phyloP scores from a whole-genome alignment of 331 rosid species.

The Pyrus hybrid region DNA sequence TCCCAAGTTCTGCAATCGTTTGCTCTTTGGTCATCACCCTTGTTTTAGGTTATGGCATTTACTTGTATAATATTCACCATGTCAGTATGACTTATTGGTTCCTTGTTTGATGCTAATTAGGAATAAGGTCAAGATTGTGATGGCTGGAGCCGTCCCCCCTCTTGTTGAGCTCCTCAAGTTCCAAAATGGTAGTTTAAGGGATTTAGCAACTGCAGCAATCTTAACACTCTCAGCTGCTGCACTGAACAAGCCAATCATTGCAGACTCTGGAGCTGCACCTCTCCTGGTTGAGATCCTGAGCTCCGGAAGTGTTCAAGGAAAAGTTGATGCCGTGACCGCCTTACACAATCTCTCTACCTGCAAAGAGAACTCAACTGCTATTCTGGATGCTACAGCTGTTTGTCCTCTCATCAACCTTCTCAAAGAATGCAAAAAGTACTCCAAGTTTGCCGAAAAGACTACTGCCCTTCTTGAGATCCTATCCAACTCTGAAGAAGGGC shows the following conservation, averaged over 20 bases:
- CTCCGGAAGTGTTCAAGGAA: constrained; percentile 80
- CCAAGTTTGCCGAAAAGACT: constrained; percentile 85
- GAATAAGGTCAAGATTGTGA: constrained; percentile 77
- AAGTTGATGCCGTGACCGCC: constrained; percentile 83
- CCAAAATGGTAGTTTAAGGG: constrained; percentile 52
- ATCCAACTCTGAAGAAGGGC: constrained; percentile 65
- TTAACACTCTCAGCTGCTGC: constrained; percentile 76
- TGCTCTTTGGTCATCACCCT: background rate
- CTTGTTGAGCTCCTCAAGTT: constrained; percentile 71
- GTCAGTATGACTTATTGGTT: constrained; percentile 3
- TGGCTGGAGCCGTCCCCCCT: constrained; percentile 74
- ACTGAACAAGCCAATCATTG: constrained; percentile 61
- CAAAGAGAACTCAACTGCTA: constrained; percentile 40
- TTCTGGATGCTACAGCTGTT: constrained; percentile 69
- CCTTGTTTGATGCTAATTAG: constrained; percentile 31
- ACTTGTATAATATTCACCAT: background rate
- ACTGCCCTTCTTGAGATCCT: constrained; percentile 71
- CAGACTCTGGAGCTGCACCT: constrained; percentile 75
- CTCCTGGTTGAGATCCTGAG: constrained; percentile 76
- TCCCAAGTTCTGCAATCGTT: background rate
- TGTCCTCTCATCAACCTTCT: constrained; percentile 78
- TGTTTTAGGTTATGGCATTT: background rate
- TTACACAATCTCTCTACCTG: constrained; percentile 59
- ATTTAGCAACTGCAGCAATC: constrained; percentile 84
- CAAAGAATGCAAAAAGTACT: constrained; percentile 77